These are phyloP conservation scores for Hippophae tibetana DNA, from an alignment of 306 rosid species.

Conservation along the genomic window DNA sequence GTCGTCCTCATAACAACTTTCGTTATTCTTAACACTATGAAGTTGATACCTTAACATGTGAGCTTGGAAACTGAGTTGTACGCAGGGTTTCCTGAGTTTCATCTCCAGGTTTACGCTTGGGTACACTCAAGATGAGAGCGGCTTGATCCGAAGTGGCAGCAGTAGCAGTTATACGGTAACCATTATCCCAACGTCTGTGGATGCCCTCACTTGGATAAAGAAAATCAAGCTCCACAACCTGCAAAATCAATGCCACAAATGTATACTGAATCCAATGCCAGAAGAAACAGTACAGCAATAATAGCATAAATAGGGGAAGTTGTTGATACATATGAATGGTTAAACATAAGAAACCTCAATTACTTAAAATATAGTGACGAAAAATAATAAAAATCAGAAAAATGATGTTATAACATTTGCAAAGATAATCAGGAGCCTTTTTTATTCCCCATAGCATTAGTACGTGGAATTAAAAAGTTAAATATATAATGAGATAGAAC, in stretches of 20 bases:
- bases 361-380: neutral
- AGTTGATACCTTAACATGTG: slow-evolving; percentile 75
- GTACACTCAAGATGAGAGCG: slow-evolving; percentile 86
- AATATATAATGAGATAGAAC: neutral
- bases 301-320: too few species aligned
- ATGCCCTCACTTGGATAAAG: slow-evolving; percentile 98
- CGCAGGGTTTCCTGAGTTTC: slow-evolving; percentile 97
- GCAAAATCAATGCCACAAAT: neutral
- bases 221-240: slow-evolving; percentile 98
- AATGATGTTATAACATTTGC: too few species aligned
- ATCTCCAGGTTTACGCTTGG: slow-evolving; percentile 71
- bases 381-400: neutral
- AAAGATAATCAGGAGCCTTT: too few species aligned
- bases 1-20: neutral
- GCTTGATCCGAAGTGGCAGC: slow-evolving; percentile 97
- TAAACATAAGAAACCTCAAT: too few species aligned
- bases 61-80: slow-evolving; percentile 84
- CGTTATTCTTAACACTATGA: neutral
- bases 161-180: slow-evolving; percentile 81
- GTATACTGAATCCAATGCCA: slow-evolving; percentile 1
- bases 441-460: neutral
- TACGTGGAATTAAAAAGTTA: neutral
- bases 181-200: slow-evolving; percentile 90
- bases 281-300: neutral
- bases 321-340: too few species aligned